Base-by-base conservation (phyloP, 345 rosid species). In the Boechera retrofracta region DNA sequence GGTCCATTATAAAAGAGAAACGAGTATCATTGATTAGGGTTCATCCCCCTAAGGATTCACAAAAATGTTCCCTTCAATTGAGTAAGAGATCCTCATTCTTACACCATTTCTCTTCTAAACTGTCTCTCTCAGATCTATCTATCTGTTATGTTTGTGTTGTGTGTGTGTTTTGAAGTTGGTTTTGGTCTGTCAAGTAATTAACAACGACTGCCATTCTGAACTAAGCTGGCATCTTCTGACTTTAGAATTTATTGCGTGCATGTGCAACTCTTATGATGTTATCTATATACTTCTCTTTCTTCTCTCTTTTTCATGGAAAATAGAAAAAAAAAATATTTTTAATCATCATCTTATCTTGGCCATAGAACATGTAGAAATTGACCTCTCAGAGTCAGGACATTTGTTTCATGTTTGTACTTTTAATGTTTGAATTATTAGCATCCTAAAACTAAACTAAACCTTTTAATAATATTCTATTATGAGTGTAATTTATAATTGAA, bases 51-150 rank as follows among this genome's bases (percentile, higher is more conserved):
- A 77, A 35, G 51, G 68, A 69, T 28, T 76, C 48, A 61, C 55
- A 69, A 42, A 70, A 15, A 69, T 77, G 76, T 55, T 69, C 64
- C 60, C 52, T 12, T 35, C 35, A n/a, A 35, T 2, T 16, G 44
- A 77, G 76, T 77, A 71, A 70, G 80, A 71, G 76, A 77, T 26
- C 76, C 80, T 77, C 76, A 77, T 70, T 55, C 21, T 55, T 64
- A 77, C 76, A 77, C 42, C 76, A 77, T 35, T 77, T 71, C 60
- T 16, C 66, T 71, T 77, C 71, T 21, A 63, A 73, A 64, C 48
- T 63, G 80, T 77, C 80, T 71, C 76, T 77, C 71, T 77, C 80
- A 70, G 66, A 62, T 61, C 55, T 63, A 70, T 71, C 70, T 56
- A 55, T 48, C 72, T 77, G 80, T 70, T 54, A 55, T 62, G 76